phyloP scores from a whole-genome alignment of 2,329 filamentous ascomycete species.

The Orbilia ellipsospora region DNA sequence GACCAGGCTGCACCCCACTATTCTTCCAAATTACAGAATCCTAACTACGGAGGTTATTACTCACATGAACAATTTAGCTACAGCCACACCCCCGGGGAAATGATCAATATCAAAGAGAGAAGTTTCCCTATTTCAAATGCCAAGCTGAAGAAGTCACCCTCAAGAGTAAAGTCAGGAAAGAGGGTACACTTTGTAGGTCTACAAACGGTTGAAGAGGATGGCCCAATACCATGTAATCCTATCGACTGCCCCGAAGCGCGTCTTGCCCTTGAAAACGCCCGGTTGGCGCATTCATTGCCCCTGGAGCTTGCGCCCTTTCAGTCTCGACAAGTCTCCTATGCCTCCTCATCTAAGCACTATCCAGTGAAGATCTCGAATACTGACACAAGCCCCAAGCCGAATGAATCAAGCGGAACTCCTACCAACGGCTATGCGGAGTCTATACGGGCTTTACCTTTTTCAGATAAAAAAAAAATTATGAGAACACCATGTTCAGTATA shows the following conservation, averaged over 20 bases:
- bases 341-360: no score
- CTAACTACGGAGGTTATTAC: constrained; percentile 10
- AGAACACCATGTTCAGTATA: constrained; percentile 11
- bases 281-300: constrained; percentile 21
- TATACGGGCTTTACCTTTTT: not conserved
- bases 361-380: no score
- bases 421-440: not conserved
- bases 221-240: constrained; percentile 51
- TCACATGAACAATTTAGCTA: constrained; percentile 29
- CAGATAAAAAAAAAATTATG: not conserved
- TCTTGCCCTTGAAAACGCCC: constrained; percentile 40
- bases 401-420: not conserved
- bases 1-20: not conserved
- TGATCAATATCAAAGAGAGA: constrained; percentile 45
- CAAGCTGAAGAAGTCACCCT: constrained; percentile 21
- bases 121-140: constrained; percentile 10
- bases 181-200: constrained; percentile 29
- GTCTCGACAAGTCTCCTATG: no score
- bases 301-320: not conserved
- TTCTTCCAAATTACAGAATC: not conserved
- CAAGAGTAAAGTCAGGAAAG: constrained; percentile 18
- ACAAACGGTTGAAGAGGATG: constrained; percentile 43
- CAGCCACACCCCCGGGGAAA: constrained; percentile 21
- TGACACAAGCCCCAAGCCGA: no score
- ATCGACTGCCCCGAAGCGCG: constrained; percentile 33